Evolutionary conservation across 2,329 filamentous ascomycete genomes (phyloP).

Genomic region (Mycosphaerella sp.): DNA sequence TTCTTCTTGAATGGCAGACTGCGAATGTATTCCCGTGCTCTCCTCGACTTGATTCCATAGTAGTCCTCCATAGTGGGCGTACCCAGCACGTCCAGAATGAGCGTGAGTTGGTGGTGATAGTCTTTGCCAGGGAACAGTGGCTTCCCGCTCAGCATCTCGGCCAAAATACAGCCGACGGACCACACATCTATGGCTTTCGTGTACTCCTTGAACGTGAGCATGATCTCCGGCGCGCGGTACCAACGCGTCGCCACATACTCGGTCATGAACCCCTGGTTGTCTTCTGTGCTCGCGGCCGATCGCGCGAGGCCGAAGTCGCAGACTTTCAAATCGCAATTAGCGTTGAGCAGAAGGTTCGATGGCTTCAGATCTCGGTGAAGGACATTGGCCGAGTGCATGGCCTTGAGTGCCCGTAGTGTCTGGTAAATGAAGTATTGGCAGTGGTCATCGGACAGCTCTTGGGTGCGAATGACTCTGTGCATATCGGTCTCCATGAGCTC

Average conservation of each 20-base stretch:
- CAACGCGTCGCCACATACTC: slow-evolving; percentile 99
- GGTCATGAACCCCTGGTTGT: slow-evolving; percentile 99
- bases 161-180: slow-evolving; percentile 96
- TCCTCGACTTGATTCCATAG: slow-evolving; percentile 98
- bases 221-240: slow-evolving; percentile 99
- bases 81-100: slow-evolving; percentile 94
- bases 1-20: slow-evolving; percentile 99
- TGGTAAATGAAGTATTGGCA: slow-evolving; percentile 99
- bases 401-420: slow-evolving; percentile 92
- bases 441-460: slow-evolving; percentile 97
- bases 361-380: slow-evolving; percentile 96
- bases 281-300: slow-evolving; percentile 92
- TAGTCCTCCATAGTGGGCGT: slow-evolving; percentile 99
- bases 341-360: slow-evolving; percentile 92
- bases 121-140: slow-evolving; percentile 97
- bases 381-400: slow-evolving; percentile 98
- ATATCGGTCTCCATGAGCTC: slow-evolving; percentile 99
- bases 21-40: slow-evolving; percentile 95
- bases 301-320: slow-evolving; percentile 94
- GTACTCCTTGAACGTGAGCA: slow-evolving; percentile 99
- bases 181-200: slow-evolving; percentile 99
- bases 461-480: slow-evolving; percentile 97
- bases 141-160: slow-evolving; percentile 98
- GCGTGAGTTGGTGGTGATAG: slow-evolving; percentile 95
- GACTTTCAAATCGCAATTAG: slow-evolving; percentile 98